Percentiles rank a stretch among this genome's conserved stretches.
These are phyloP conservation scores for Hirschioporus abietinus DNA, from an alignment of 768 basidiomycete genomes.

Conservation along the genomic window DNA sequence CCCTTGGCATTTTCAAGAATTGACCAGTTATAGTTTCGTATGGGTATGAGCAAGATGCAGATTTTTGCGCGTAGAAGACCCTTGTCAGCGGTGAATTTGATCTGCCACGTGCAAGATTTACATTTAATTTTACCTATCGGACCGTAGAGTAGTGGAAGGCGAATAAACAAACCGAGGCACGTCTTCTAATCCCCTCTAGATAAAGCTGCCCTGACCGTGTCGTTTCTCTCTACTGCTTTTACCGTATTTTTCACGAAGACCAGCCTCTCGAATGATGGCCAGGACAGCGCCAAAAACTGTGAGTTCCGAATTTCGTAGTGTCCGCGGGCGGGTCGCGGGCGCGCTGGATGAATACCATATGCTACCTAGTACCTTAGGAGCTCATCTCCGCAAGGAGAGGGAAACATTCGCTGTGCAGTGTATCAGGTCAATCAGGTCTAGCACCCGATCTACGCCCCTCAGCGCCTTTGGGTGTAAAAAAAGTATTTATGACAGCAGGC, in stretches of 20 bases:
- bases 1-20: conserved; percentile 55
- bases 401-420: not conserved
- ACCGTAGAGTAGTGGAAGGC: not conserved
- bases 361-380: not conserved
- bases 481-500: not conserved
- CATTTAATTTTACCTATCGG: not conserved
- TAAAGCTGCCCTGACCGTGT: not conserved
- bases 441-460: not conserved
- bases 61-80: too few relatives aligned
- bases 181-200: not conserved
- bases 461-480: not conserved
- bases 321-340: not conserved
- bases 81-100: too few relatives aligned
- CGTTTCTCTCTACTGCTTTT: not conserved
- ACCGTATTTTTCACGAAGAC: not conserved
- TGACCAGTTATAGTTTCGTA: not conserved
- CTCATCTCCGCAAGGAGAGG: not conserved
- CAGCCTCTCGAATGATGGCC: not conserved
- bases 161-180: not conserved
- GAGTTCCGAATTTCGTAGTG: not conserved
- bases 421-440: not conserved
- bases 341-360: not conserved
- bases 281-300: not conserved
- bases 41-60: too few relatives aligned
- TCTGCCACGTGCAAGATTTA: not conserved